Percentiles rank a stretch among this genome's conserved stretches.
Conservation (phyloP, 331 rosid species). For the Pyrus hybrid region DNA sequence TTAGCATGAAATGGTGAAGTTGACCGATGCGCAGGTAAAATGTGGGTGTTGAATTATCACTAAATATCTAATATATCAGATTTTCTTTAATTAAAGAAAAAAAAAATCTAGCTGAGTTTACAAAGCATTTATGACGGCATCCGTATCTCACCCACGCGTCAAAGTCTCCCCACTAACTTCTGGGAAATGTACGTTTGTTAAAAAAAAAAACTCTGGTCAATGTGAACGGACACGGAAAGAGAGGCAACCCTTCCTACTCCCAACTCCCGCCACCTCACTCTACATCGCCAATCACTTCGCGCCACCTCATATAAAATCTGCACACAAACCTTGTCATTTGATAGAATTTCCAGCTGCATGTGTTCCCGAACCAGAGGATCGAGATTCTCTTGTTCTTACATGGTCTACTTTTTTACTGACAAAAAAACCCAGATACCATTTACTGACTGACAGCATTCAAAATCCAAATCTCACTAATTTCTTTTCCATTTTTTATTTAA, state of each 20-base stretch:
- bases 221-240: background rate
- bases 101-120: too few relatives aligned
- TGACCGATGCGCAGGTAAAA: too few relatives aligned
- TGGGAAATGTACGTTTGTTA: too few relatives aligned
- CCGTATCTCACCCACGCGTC: background rate
- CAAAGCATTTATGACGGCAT: too few relatives aligned
- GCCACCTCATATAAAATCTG: too few relatives aligned
- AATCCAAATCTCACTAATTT: conserved; percentile 17
- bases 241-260: background rate
- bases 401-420: background rate
- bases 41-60: too few relatives aligned
- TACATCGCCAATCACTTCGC: too few relatives aligned
- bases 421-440: background rate
- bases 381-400: background rate
- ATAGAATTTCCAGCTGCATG: background rate
- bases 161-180: background rate
- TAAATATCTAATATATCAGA: too few relatives aligned
- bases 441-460: conserved; percentile 9
- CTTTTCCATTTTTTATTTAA: background rate
- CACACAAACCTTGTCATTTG: too few relatives aligned
- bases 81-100: too few relatives aligned
- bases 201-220: background rate
- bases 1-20: too few relatives aligned
- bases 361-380: background rate
- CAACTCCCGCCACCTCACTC: background rate